Evolutionary conservation across 257 asterid genomes (phyloP), one percentile per base, ranked within the genome.

Genomic region (Solanum pinnatisectum): DNA sequence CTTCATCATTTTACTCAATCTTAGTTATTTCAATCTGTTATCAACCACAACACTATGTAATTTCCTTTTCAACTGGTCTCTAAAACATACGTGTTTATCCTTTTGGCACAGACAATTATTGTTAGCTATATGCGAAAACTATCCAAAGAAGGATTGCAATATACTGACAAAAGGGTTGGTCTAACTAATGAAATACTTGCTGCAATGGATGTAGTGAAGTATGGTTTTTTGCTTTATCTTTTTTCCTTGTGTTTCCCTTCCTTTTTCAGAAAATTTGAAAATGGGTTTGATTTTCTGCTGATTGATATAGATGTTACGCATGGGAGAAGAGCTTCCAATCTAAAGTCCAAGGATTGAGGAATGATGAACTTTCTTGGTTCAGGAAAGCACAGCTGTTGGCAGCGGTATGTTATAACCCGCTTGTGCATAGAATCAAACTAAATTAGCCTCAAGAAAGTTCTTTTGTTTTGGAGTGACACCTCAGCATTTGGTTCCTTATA

Each of bases 141-240:
- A 86, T 90, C 97, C 86, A 95, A 94, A 93, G 97, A 95, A 90
- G 98, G 97, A 86, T 90, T 96, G 90, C 90, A 91, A 32, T 95
- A 94, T 20, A 95, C 98, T 25, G 99, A 96, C 92, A 91, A 89
- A 91, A 93, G 99, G 91, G 96, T 96, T 73, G 98, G 99, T 56
- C 92, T 95, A 65, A 93, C 92, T 94, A 96, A 96, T 70, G 99
- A 96, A 90, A 92, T 96, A 89, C 90, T 96, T 91, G 94, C 94
- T 46, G 95, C 99, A 83, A 96, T 96, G 98, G 99, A 95, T 90
- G 91, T 95, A 6, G 99, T 96, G 84, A 96, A 96, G 99, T 96
- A 93, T 87, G 93, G n/a, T 22, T 78, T 56, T 63, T 59, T 84
- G 9, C 56, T 37, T 13, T 65, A 4, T 39, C 36, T 65, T 44